Conservation (phyloP, 2,329 filamentous ascomycete genomes). For the Pseudophaeomoniella oleicola region DNA sequence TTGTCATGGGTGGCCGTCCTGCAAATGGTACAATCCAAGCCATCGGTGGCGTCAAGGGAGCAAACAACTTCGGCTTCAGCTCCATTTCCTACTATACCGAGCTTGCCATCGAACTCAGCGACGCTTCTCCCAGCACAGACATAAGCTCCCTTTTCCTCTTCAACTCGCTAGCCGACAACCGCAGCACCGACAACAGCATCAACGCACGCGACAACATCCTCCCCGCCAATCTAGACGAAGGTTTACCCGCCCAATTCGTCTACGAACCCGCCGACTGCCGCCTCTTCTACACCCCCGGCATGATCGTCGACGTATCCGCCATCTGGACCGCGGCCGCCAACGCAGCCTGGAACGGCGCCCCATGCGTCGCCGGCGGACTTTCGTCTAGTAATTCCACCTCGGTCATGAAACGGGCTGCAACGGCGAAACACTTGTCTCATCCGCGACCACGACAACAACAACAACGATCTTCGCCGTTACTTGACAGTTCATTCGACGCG, state of each 20-base stretch:
- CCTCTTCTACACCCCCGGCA: conserved; percentile 41
- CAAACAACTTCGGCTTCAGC: conserved; percentile 6
- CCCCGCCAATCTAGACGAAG: conserved; percentile 23
- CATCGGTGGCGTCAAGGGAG: conserved; percentile 51
- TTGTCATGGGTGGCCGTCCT: conserved; percentile 47
- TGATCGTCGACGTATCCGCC: conserved; percentile 33
- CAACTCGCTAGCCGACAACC: conserved; percentile 1
- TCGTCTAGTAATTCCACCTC: neutral
- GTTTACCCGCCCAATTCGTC: conserved; percentile 42
- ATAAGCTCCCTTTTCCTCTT: neutral
- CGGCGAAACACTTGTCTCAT: neutral
- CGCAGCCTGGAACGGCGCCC: conserved; percentile 24
- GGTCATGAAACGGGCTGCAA: neutral
- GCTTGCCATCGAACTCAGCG: neutral
- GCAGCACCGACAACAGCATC: conserved; percentile 18
- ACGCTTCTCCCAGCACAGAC: neutral
- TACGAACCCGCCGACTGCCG: conserved; percentile 48
- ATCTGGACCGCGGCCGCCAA: conserved; percentile 35
- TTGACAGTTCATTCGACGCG: neutral
- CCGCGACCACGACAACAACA: neutral
- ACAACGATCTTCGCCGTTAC: neutral
- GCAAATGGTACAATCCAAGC: conserved; percentile 41
- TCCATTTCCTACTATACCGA: conserved; percentile 2
- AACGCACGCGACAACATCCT: conserved; percentile 32
- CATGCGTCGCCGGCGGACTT: conserved; percentile 14